Conservation (phyloP, 2,329 filamentous ascomycete species). For the Ophiocordyceps australis region DNA sequence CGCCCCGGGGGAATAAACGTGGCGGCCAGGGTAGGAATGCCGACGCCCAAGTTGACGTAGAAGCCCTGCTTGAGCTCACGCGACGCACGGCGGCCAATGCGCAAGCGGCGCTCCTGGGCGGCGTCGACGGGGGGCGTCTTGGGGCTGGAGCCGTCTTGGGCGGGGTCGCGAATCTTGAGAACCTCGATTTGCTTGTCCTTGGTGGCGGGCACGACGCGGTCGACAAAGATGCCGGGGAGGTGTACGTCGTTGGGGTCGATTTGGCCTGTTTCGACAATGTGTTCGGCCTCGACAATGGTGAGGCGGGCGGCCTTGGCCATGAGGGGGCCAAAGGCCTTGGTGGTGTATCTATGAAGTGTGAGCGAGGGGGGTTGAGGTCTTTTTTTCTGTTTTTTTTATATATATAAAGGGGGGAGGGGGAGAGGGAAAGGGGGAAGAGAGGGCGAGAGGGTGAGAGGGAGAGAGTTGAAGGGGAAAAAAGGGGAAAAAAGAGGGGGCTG, state of each 20-base stretch:
- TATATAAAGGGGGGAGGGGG: background rate
- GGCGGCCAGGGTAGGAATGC: slow-evolving; percentile 76
- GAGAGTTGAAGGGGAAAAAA: no score
- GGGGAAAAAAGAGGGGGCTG: no score
- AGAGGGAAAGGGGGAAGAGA: no score
- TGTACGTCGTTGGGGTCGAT: slow-evolving; percentile 61
- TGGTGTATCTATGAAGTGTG: slow-evolving; percentile 35
- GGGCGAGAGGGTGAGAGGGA: no score
- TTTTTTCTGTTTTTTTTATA: background rate
- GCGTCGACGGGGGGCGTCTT: slow-evolving; percentile 19
- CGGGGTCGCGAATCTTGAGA: slow-evolving; percentile 34
- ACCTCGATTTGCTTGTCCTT: slow-evolving; percentile 56
- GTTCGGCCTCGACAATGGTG: slow-evolving; percentile 71
- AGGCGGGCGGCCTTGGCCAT: slow-evolving; percentile 68
- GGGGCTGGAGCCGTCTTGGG: slow-evolving; percentile 18
- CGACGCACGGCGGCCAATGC: slow-evolving; percentile 60
- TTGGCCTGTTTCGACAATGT: slow-evolving; percentile 59
- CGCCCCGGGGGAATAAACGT: slow-evolving; percentile 50
- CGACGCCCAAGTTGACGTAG: slow-evolving; percentile 67
- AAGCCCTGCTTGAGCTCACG: slow-evolving; percentile 66
- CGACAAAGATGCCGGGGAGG: slow-evolving; percentile 67
- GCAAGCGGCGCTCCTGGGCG: slow-evolving; percentile 38
- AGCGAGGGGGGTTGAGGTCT: background rate
- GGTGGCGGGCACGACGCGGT: slow-evolving; percentile 61
- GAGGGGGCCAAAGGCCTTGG: slow-evolving; percentile 54